Conservation (phyloP, 2,329 filamentous ascomycete species). For the Stenocarpella maydis region DNA sequence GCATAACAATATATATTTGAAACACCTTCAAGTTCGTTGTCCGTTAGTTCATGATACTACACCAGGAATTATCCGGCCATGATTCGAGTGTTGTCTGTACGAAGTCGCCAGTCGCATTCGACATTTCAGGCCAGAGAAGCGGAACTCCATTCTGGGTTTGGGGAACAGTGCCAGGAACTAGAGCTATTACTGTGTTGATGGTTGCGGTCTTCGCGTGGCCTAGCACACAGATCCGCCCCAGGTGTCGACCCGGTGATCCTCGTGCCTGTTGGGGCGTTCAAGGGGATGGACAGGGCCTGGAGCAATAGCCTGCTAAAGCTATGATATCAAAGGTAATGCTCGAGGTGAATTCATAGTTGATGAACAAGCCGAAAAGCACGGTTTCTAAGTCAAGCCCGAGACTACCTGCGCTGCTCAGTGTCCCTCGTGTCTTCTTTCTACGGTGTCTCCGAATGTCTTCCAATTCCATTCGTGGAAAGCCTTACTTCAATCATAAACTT, state of each 20-base stretch:
- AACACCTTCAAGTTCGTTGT: slow-evolving; percentile 51
- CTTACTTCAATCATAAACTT: background rate
- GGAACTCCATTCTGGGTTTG: slow-evolving; percentile 48
- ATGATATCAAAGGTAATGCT: background rate
- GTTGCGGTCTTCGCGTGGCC: slow-evolving; percentile 39
- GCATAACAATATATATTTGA: slow-evolving; percentile 29
- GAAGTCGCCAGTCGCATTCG: slow-evolving; percentile 53
- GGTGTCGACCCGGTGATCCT: slow-evolving; percentile 2
- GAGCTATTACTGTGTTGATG: slow-evolving; percentile 48
- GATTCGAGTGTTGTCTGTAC: slow-evolving; percentile 52
- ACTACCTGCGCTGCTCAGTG: background rate
- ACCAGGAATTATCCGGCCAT: slow-evolving; percentile 52
- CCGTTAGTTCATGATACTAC: slow-evolving; percentile 47
- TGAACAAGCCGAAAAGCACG: background rate
- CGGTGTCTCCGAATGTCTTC: rapidly evolving
- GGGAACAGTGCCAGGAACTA: slow-evolving; percentile 50
- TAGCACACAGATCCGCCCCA: slow-evolving; percentile 30
- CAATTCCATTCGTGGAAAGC: background rate
- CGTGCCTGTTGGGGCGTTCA: background rate
- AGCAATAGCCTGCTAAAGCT: background rate
- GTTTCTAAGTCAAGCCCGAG: background rate
- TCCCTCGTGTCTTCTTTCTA: no score
- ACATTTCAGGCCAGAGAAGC: slow-evolving; percentile 55
- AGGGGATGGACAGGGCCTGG: background rate
- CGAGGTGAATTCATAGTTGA: background rate